A percentile compares a stretch with the other conserved stretches of the same genome.
Conservation (phyloP, 2,329 filamentous ascomycete species). For the Pseudogymnoascus sp. region DNA sequence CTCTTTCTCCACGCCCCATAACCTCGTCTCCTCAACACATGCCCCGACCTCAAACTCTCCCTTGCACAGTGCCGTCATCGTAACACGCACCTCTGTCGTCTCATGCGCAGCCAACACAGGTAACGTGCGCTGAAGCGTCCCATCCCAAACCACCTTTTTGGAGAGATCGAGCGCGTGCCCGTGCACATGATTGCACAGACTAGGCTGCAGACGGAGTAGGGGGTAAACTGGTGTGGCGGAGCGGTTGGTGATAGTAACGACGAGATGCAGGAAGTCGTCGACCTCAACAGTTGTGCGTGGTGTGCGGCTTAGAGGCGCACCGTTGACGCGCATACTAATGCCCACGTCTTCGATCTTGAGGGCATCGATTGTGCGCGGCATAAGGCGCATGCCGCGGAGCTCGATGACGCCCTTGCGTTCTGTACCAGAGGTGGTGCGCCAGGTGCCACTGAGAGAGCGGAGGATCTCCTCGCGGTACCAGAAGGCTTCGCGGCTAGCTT, state of each 20-base stretch:
- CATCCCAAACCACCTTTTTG: conserved; percentile 77
- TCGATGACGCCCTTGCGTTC: conserved; percentile 61
- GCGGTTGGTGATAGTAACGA: conserved; percentile 66
- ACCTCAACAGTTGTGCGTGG: conserved; percentile 28
- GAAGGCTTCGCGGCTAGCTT: conserved; percentile 71
- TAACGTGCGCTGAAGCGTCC: conserved; percentile 67
- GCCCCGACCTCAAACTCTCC: conserved; percentile 78
- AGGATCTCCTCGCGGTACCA: conserved; percentile 85
- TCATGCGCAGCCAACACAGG: conserved; percentile 52
- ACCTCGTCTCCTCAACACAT: conserved; percentile 68
- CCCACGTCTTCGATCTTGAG: conserved; percentile 72
- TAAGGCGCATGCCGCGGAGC: conserved; percentile 65
- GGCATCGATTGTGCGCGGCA: conserved; percentile 70
- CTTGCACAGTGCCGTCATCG: conserved; percentile 65
- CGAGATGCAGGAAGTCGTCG: conserved; percentile 62
- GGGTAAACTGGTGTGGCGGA: conserved; percentile 59
- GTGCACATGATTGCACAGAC: conserved; percentile 55
- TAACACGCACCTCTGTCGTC: conserved; percentile 53
- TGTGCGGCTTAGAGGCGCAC: conserved; percentile 11
- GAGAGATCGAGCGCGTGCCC: conserved; percentile 72
- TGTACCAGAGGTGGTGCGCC: conserved; percentile 49
- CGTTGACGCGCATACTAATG: conserved; percentile 50
- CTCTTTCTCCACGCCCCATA: conserved; percentile 32
- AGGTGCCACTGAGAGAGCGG: conserved; percentile 59
- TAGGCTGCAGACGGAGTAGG: conserved; percentile 67